Evolutionary conservation across 345 rosid species (phyloP).

Genomic region (Pelargonium nanum): DNA sequence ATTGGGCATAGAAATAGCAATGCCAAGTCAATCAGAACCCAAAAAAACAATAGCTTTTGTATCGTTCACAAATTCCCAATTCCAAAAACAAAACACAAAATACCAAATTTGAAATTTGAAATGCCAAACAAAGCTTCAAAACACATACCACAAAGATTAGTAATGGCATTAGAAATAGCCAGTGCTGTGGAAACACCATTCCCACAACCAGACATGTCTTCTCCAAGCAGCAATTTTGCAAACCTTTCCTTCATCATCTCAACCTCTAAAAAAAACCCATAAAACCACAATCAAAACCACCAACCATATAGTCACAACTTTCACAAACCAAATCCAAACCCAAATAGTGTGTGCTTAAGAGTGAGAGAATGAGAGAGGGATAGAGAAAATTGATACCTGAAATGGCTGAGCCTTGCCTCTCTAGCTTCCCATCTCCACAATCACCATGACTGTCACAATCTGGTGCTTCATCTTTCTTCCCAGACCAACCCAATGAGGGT

Average conservation of each 20-base stretch:
- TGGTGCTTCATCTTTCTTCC: constrained; percentile 23
- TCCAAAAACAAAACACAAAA: constrained; percentile 6
- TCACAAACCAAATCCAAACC: neutral
- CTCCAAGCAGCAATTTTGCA: constrained; percentile 88
- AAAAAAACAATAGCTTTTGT: no score
- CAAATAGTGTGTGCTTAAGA: neutral
- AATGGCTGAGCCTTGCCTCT: constrained; percentile 36
- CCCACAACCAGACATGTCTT: constrained; percentile 99
- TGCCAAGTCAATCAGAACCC: neutral
- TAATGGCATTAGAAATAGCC: constrained; percentile 90
- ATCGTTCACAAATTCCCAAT: neutral
- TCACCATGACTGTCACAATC: constrained; percentile 36
- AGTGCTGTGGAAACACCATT: constrained; percentile 91
- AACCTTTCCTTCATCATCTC: constrained; percentile 99
- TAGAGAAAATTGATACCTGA: constrained; percentile 37
- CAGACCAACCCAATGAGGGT: constrained; percentile 41
- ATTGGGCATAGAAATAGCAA: constrained; percentile 7
- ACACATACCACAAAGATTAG: constrained; percentile 86
- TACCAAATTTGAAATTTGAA: neutral
- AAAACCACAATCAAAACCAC: constrained; percentile 5
- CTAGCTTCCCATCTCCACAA: constrained; percentile 25
- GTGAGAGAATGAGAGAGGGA: neutral
- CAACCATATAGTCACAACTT: constrained; percentile 5
- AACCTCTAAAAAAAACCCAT: constrained; percentile 37
- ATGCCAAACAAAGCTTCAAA: neutral